These are phyloP conservation scores for Podospora appendiculata DNA, from an alignment of 495 filamentous ascomycete species.

Conservation along the genomic window DNA sequence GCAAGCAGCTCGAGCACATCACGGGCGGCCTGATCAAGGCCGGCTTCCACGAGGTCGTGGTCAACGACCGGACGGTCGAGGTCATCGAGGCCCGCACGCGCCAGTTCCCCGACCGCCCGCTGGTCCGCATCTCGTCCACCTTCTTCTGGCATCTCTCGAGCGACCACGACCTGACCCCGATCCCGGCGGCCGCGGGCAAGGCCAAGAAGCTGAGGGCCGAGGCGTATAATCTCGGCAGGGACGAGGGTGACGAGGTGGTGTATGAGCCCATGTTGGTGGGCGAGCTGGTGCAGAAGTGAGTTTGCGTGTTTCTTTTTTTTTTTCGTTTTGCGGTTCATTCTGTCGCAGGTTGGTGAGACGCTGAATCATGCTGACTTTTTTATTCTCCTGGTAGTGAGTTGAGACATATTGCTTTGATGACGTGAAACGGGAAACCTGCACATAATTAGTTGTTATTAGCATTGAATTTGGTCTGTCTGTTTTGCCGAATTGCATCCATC, in stretches of 20 bases:
- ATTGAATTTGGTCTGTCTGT: too few relatives aligned
- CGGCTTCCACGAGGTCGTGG: slow-evolving; percentile 46
- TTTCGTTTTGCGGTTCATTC: not conserved
- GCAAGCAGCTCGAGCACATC: slow-evolving; percentile 47
- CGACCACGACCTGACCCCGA: slow-evolving; percentile 37
- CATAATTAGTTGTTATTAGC: too few relatives aligned
- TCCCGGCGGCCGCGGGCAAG: slow-evolving; percentile 26
- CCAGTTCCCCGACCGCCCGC: slow-evolving; percentile 32
- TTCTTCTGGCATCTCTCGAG: slow-evolving; percentile 45
- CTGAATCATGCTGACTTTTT: slow-evolving; percentile 3
- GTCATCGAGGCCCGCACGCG: slow-evolving; percentile 24
- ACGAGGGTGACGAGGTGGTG: slow-evolving; percentile 36
- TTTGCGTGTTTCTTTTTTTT: not conserved
- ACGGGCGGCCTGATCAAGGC: slow-evolving; percentile 45
- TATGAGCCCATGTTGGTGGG: slow-evolving; percentile 41
- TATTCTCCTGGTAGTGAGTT: slow-evolving; percentile 20
- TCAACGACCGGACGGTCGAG: slow-evolving; percentile 35
- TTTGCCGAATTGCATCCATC: too few relatives aligned
- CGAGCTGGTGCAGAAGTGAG: slow-evolving; percentile 37
- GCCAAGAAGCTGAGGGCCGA: slow-evolving; percentile 30
- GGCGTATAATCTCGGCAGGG: slow-evolving; percentile 33
- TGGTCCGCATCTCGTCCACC: slow-evolving; percentile 40
- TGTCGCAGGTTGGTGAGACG: not conserved
- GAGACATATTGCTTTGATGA: slow-evolving; percentile 37
- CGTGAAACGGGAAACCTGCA: slow-evolving; percentile 4